Percentiles rank a stretch among this genome's conserved stretches.
phyloP scores from a whole-genome alignment of 768 basidiomycete genomes.

The Tulasnella sp. region DNA sequence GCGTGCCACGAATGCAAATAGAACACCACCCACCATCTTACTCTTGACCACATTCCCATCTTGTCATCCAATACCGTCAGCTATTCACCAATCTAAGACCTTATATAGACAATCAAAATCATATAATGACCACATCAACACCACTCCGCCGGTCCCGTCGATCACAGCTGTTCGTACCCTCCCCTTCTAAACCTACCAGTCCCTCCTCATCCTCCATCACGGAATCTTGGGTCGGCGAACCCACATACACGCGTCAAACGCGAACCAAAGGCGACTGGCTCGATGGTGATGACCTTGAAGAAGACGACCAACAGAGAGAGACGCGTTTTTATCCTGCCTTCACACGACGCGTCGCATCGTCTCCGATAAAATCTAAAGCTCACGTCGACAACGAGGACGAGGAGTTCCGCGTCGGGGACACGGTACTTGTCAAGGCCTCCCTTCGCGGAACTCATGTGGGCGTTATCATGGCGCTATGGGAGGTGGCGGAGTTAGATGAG shows the following conservation, averaged over 20 bases:
- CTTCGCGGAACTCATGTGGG: conserved; percentile 45
- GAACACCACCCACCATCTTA: too few relatives aligned
- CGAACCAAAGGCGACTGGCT: background rate
- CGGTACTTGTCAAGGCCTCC: conserved; percentile 48
- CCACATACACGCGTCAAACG: conserved; percentile 12
- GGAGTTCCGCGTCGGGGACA: conserved; percentile 50
- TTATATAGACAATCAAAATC: too few relatives aligned
- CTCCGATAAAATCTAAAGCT: background rate
- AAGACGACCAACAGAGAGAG: background rate
- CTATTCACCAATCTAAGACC: too few relatives aligned
- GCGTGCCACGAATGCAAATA: too few relatives aligned
- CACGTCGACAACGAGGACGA: conserved; percentile 19
- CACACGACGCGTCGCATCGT: background rate
- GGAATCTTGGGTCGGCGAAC: conserved; percentile 6
- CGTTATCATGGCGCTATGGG: conserved; percentile 64
- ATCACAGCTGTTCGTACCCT: background rate
- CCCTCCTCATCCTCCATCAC: background rate
- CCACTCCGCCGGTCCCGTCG: conserved; percentile 7
- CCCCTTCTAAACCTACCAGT: conserved; percentile 5
- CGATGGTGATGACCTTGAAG: conserved; percentile 1
- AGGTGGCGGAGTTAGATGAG: conserved; percentile 31
- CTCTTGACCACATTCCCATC: too few relatives aligned
- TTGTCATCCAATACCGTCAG: too few relatives aligned
- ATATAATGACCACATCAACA: background rate
- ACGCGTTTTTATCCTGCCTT: conserved; percentile 9